Conservation (phyloP, 2,329 filamentous ascomycete genomes). For the Periconia sp. region DNA sequence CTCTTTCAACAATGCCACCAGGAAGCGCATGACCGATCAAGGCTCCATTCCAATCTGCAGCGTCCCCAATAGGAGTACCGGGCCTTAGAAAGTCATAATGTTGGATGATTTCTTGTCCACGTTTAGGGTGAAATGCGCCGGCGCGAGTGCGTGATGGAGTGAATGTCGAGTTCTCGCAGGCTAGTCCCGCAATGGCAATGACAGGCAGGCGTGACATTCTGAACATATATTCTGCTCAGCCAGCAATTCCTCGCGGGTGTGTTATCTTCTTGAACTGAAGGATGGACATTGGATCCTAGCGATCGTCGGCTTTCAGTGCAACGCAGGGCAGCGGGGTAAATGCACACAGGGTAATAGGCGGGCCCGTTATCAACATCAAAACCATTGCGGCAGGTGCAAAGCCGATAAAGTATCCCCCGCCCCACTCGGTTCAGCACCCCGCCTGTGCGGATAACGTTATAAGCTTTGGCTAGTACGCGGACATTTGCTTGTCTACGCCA, state of each 20-base stretch:
- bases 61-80: background rate
- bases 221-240: background rate
- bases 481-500: slow-evolving; percentile 10
- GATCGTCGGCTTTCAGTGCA: no score
- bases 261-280: background rate
- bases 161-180: slow-evolving; percentile 7
- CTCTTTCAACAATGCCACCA: slow-evolving; percentile 6
- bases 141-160: slow-evolving; percentile 4
- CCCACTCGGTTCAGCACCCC: background rate
- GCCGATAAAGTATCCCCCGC: background rate
- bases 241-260: background rate
- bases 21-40: slow-evolving; percentile 7
- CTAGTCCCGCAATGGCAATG: slow-evolving; percentile 3
- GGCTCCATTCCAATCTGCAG: slow-evolving; percentile 1
- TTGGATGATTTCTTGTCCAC: slow-evolving; percentile 1
- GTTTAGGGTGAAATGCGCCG: slow-evolving; percentile 4
- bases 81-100: background rate
- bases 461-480: slow-evolving; percentile 9
- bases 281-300: background rate
- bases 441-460: background rate
- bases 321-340: no score
- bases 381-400: slow-evolving; percentile 3
- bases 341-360: no score
- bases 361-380: no score
- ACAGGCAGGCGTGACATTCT: background rate